Base-by-base conservation (phyloP, 352 stramenopile genomes). In the Pelagophyceae sp. region DNA sequence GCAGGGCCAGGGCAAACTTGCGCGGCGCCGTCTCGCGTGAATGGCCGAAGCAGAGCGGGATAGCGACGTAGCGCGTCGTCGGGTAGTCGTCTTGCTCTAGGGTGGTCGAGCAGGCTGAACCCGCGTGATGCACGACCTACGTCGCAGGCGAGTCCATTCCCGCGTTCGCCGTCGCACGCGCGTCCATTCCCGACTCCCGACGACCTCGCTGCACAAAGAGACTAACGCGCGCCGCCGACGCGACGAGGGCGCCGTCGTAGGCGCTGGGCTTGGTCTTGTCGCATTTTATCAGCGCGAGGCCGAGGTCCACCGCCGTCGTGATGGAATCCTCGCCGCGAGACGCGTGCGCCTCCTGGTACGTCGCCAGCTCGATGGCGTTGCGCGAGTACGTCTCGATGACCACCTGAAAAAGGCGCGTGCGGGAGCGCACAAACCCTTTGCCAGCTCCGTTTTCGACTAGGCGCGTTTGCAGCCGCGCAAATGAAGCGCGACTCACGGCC, bases 41-140 rank as follows among this genome's bases (percentile, higher is more conserved):
- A 37, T 74, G 67, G 35, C 67, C 67, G 67, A 74, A 74, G 38
- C 67, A 74, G 20, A 74, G 38, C 25, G 67, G 67, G 23, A 74
- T 31, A 23, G 35, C 67, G 20, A 74, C 17, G 67, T 74, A 74
- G 61, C 61, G 61, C 33, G 67, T 74, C 33, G 67, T 74, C 33
- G 67, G 67, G 67, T 58, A 32, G 38, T 74, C 67, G 67, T 74
- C 67, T 15, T 60, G 67, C 35, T 74, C 67, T 5, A 74, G 38
- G 3, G 67, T 74, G 35, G 38, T 23, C 35, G 20, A 2, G 33
- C 2, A 58, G 19, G 33, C 6, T 19, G 67, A 33, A 37, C 67
- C 67, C 2, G 67, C 67, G 35, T 31, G 67, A 37, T 74, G 67
- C 15, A 20, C n/a, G 0, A 74, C 38, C 35, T 37, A 37, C 35